These are phyloP conservation scores for Prunus davidiana DNA, from an alignment of 306 rosid species.

Conservation along the genomic window DNA sequence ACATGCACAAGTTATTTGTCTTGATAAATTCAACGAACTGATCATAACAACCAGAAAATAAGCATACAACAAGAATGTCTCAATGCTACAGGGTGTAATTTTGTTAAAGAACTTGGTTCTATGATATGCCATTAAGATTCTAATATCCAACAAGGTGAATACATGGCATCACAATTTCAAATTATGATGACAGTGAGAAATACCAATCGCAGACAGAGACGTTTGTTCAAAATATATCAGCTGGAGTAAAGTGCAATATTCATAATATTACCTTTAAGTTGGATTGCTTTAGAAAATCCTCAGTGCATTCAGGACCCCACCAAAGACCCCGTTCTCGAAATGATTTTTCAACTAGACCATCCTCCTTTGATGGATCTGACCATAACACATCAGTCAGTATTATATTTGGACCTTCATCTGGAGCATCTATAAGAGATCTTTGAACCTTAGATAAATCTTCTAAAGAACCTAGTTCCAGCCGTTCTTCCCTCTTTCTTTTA, in stretches of 20 bases:
- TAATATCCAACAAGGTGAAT: not conserved
- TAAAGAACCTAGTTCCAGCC: constrained; percentile 68
- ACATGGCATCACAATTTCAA: not conserved
- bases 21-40: not conserved
- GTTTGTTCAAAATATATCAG: not conserved
- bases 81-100: not conserved
- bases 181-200: not conserved
- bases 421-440: constrained; percentile 58
- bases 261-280: constrained; percentile 62
- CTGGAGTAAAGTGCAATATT: not conserved
- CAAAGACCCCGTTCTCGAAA: constrained; percentile 59
- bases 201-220: not conserved
- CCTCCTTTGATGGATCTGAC: constrained; percentile 75
- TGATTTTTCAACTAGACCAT: constrained; percentile 64
- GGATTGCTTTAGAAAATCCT: constrained; percentile 65
- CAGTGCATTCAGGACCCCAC: constrained; percentile 95
- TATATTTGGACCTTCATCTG: constrained; percentile 58
- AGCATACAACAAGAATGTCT: constrained; percentile 5
- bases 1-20: constrained; percentile 8
- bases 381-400: constrained; percentile 75
- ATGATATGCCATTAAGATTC: not conserved
- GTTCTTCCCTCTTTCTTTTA: constrained; percentile 50
- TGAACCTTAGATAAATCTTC: constrained; percentile 60
- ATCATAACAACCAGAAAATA: not conserved
- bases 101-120: not conserved